Evolutionary conservation across 2,329 filamentous ascomycete genomes (phyloP).

Genomic region (Sporothrix sp.): DNA sequence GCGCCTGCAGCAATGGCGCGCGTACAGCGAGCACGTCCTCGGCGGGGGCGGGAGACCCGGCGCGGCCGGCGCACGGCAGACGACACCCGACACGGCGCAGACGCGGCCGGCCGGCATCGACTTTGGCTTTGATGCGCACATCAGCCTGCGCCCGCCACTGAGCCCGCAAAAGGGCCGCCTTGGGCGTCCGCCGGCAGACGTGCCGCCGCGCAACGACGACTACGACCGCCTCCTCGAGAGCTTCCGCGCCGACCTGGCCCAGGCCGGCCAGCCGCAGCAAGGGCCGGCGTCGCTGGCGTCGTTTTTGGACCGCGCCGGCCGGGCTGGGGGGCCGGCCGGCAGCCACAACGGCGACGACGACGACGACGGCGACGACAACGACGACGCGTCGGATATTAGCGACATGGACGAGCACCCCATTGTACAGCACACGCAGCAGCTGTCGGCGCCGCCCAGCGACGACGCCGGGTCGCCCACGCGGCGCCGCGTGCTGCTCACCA

Average conservation of each 20-base stretch:
- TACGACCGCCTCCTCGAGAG: slow-evolving; percentile 35
- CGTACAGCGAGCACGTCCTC: slow-evolving; percentile 48
- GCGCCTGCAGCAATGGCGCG: slow-evolving; percentile 63
- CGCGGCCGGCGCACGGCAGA: slow-evolving; percentile 13
- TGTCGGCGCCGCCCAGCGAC: slow-evolving; percentile 4
- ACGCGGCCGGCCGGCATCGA: slow-evolving; percentile 36
- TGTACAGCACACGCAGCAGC: neutral
- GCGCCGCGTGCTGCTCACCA: slow-evolving; percentile 11
- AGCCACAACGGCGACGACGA: neutral
- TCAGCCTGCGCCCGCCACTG: slow-evolving; percentile 33
- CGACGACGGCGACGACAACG: slow-evolving; percentile 24
- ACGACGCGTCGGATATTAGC: slow-evolving; percentile 39
- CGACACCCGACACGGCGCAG: slow-evolving; percentile 18
- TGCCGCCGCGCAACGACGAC: slow-evolving; percentile 20
- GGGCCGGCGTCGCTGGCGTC: slow-evolving; percentile 10
- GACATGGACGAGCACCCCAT: slow-evolving; percentile 40
- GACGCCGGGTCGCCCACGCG: slow-evolving; percentile 10
- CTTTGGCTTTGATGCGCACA: slow-evolving; percentile 45
- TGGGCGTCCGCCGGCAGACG: too few species aligned
- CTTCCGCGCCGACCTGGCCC: slow-evolving; percentile 33
- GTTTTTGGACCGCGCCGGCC: neutral
- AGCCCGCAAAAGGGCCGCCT: slow-evolving; percentile 21
- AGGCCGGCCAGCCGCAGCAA: slow-evolving; percentile 7
- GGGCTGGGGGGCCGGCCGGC: neutral
- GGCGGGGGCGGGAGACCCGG: slow-evolving; percentile 21